Evolutionary conservation across 768 basidiomycete genomes (phyloP).

Genomic region (Hygrocybe coccinea): DNA sequence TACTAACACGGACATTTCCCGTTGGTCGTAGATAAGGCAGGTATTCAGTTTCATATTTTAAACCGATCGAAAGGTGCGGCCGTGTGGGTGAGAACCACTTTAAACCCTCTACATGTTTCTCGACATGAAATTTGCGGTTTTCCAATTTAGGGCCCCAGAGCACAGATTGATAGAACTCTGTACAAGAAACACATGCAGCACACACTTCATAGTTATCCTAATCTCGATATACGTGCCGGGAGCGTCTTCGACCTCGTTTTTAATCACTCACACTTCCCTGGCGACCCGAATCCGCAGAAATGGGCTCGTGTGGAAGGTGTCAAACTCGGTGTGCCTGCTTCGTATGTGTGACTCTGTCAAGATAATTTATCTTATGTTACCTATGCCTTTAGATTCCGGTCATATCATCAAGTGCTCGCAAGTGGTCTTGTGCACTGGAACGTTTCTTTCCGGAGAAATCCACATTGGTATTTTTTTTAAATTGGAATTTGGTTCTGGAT

Average conservation of each 20-base stretch:
- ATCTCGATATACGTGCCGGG: conserved; percentile 63
- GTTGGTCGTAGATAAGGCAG: conserved; percentile 86
- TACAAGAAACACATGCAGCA: conserved; percentile 83
- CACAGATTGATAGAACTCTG: conserved; percentile 80
- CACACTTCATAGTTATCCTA: conserved; percentile 57
- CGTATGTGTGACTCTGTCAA: no score
- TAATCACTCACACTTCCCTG: conserved; percentile 38
- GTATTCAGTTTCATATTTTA: conserved; percentile 82
- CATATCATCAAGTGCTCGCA: conserved; percentile 68
- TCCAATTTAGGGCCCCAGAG: conserved; percentile 69
- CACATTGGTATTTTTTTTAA: conserved; percentile 59
- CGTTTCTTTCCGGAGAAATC: conserved; percentile 87
- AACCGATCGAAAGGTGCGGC: conserved; percentile 85
- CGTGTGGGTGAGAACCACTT: conserved; percentile 63
- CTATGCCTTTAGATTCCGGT: neutral
- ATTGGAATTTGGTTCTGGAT: neutral
- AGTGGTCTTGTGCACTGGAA: conserved; percentile 87
- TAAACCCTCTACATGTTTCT: neutral
- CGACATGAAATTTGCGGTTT: neutral
- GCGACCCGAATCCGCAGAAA: conserved; percentile 11
- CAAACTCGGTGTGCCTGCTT: conserved; percentile 47
- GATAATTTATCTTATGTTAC: neutral
- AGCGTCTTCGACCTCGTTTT: conserved; percentile 79
- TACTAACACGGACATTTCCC: neutral
- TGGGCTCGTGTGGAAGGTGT: conserved; percentile 64